Evolutionary conservation across 345 rosid genomes (phyloP).

Genomic region (Anacardium occidentale): DNA sequence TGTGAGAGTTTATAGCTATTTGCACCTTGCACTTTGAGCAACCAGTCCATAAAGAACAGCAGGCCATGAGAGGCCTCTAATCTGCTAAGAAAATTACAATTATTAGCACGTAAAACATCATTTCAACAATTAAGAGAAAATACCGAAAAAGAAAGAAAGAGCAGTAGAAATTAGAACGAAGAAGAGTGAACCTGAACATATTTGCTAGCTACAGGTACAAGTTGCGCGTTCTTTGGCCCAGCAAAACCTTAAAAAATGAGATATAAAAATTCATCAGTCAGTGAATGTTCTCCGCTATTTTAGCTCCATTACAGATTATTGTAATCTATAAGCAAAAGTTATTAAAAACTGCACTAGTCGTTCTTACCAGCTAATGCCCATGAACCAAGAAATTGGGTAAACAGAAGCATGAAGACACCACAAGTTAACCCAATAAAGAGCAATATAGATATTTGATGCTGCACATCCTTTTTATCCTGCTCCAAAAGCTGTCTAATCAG

Average conservation of each 20-base stretch:
- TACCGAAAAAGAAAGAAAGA: not conserved
- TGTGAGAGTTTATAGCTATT: not conserved
- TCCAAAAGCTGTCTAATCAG: not conserved
- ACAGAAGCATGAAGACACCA: conserved; percentile 40
- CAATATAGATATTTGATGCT: conserved; percentile 46
- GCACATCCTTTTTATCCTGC: conserved; percentile 50
- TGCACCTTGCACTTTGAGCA: conserved; percentile 55
- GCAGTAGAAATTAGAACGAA: not conserved
- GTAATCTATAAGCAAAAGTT: not conserved
- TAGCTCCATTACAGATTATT: not conserved
- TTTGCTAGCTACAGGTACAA: conserved; percentile 43
- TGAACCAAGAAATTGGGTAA: conserved; percentile 39
- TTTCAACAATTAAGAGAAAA: not conserved
- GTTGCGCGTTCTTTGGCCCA: conserved; percentile 39
- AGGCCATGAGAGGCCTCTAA: conserved; percentile 47
- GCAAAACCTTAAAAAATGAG: conserved; percentile 32
- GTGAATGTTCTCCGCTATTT: not conserved
- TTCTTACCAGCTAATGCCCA: conserved; percentile 42
- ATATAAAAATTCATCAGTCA: conserved; percentile 5
- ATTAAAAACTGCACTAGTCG: not conserved
- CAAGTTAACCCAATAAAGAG: conserved; percentile 39
- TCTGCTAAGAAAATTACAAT: conserved; percentile 21
- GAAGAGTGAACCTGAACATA: conserved; percentile 45
- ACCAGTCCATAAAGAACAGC: conserved; percentile 46
- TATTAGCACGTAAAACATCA: not conserved